Conservation (phyloP, 345 rosid genomes). For the Trapa incisa region DNA sequence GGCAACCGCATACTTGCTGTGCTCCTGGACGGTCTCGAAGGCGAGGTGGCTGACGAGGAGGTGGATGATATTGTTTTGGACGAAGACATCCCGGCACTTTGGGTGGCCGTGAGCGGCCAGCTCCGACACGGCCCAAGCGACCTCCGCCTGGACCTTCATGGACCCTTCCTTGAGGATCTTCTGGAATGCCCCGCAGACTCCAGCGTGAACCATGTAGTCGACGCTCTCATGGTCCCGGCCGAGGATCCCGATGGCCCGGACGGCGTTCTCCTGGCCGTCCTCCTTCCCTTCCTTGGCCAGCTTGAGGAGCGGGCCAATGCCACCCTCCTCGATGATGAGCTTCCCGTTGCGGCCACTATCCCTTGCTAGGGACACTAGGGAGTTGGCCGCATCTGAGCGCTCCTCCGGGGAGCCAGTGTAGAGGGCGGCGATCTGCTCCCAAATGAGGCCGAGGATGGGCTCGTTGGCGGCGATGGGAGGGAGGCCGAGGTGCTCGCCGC, state of each 20-base stretch:
- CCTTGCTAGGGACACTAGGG: constrained; percentile 64
- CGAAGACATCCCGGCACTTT: constrained; percentile 61
- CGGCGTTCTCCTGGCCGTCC: constrained; percentile 80
- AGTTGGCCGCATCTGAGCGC: constrained; percentile 62
- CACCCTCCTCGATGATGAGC: constrained; percentile 81
- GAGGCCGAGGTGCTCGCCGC: constrained; percentile 58
- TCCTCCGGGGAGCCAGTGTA: constrained; percentile 54
- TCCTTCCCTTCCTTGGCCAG: constrained; percentile 58
- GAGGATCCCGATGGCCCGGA: constrained; percentile 60
- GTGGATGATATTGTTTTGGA: constrained; percentile 54
- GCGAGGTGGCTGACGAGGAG: constrained; percentile 74
- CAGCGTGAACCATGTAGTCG: constrained; percentile 53
- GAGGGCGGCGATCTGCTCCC: constrained; percentile 79
- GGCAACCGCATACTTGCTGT: constrained; percentile 29
- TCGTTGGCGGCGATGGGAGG: constrained; percentile 84
- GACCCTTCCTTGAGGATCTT: constrained; percentile 75
- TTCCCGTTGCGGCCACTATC: constrained; percentile 70
- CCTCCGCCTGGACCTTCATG: constrained; percentile 58
- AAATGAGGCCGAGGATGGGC: constrained; percentile 67
- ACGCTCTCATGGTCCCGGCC: constrained; percentile 72
- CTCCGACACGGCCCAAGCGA: constrained; percentile 65
- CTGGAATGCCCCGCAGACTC: constrained; percentile 59
- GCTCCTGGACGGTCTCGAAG: constrained; percentile 77
- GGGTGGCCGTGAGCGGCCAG: constrained; percentile 41
- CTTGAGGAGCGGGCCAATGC: constrained; percentile 61